phyloP scores from a whole-genome alignment of 2,329 filamentous ascomycete genomes.

The Pezicula radicicola region DNA sequence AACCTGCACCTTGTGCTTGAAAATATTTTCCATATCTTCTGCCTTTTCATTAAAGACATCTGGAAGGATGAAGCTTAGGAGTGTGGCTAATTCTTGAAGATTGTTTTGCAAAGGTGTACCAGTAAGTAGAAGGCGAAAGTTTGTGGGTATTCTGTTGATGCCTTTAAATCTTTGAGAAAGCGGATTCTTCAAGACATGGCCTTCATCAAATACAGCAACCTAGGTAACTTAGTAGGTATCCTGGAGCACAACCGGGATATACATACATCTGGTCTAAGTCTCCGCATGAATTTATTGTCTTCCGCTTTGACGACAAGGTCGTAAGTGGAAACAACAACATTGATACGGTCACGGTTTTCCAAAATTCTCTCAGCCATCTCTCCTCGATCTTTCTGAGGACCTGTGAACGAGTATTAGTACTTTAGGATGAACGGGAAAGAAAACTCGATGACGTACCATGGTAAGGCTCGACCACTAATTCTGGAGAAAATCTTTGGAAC shows the following conservation, averaged over 20 bases:
- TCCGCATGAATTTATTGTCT: slow-evolving; percentile 62
- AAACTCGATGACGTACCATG: slow-evolving; percentile 34
- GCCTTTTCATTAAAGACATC: slow-evolving; percentile 73
- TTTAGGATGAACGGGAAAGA: background rate
- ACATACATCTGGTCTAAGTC: slow-evolving; percentile 47
- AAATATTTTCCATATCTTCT: slow-evolving; percentile 80
- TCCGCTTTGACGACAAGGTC: slow-evolving; percentile 56
- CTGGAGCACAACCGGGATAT: background rate
- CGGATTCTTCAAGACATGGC: slow-evolving; percentile 88
- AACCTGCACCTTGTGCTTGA: slow-evolving; percentile 87
- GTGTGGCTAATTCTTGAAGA: slow-evolving; percentile 82
- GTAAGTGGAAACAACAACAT: slow-evolving; percentile 72
- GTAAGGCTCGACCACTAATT: slow-evolving; percentile 69
- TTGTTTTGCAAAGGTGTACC: slow-evolving; percentile 96
- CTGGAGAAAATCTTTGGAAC: slow-evolving; percentile 82
- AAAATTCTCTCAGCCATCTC: slow-evolving; percentile 65
- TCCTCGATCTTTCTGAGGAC: slow-evolving; percentile 63
- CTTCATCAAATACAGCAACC: slow-evolving; percentile 79
- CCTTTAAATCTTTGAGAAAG: slow-evolving; percentile 78
- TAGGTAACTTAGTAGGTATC: slow-evolving; percentile 14
- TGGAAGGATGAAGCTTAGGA: slow-evolving; percentile 93
- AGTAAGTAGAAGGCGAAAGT: slow-evolving; percentile 83
- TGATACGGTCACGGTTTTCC: slow-evolving; percentile 62
- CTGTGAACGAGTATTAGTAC: slow-evolving; percentile 44
- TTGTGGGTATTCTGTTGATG: slow-evolving; percentile 70